phyloP scores from a whole-genome alignment of 768 basidiomycete species.

The Panus rudis region DNA sequence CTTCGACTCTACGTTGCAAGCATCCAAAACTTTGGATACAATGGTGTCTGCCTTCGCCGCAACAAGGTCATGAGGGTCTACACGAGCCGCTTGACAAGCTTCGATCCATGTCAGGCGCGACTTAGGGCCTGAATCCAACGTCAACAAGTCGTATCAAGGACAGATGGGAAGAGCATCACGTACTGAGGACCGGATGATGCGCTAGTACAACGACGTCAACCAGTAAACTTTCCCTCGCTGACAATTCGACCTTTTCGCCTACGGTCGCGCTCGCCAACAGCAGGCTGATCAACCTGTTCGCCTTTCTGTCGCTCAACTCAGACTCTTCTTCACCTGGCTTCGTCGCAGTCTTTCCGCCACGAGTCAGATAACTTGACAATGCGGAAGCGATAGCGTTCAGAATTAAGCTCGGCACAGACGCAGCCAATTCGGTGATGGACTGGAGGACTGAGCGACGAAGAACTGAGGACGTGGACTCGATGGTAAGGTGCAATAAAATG shows the following conservation, averaged over 20 bases:
- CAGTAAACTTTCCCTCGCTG: slow-evolving; percentile 38
- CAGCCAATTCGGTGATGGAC: slow-evolving; percentile 37
- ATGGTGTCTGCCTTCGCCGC: slow-evolving; percentile 42
- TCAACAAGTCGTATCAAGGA: not conserved
- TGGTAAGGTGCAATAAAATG: slow-evolving; percentile 60
- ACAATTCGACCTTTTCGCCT: slow-evolving; percentile 33
- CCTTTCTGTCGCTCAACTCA: slow-evolving; percentile 40
- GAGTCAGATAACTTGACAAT: slow-evolving; percentile 44
- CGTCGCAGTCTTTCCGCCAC: slow-evolving; percentile 26
- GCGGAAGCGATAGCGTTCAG: slow-evolving; percentile 51
- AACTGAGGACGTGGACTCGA: slow-evolving; percentile 49
- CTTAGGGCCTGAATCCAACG: slow-evolving; percentile 31
- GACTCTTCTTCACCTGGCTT: slow-evolving; percentile 29
- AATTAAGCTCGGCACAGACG: slow-evolving; percentile 30
- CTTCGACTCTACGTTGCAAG: slow-evolving; percentile 39
- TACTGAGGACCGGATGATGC: slow-evolving; percentile 55
- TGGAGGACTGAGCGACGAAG: slow-evolving; percentile 34
- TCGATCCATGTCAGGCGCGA: slow-evolving; percentile 74
- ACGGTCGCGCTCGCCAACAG: slow-evolving; percentile 47
- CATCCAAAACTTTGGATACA: slow-evolving; percentile 42
- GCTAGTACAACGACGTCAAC: slow-evolving; percentile 57
- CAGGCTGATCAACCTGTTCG: slow-evolving; percentile 43
- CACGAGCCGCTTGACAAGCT: slow-evolving; percentile 57
- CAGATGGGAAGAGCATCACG: slow-evolving; percentile 34
- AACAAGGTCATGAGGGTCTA: slow-evolving; percentile 63